Conservation (phyloP, 2,329 filamentous ascomycete species). For the Dactylellina sp. region DNA sequence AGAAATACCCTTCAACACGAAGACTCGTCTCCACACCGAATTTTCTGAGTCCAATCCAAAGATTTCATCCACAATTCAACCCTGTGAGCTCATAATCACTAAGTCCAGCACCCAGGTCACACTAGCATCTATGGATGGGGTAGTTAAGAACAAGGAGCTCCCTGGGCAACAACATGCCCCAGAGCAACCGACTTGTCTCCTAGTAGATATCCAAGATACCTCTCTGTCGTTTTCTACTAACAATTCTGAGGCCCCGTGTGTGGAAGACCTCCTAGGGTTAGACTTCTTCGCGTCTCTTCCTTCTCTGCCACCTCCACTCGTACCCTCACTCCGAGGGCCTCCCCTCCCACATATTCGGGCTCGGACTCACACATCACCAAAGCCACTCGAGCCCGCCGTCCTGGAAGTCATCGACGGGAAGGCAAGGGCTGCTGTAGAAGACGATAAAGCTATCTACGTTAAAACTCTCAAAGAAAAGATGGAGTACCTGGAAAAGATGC, state of each 20-base stretch:
- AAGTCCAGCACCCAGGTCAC: not conserved
- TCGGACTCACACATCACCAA: not conserved
- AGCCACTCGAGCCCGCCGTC: not conserved
- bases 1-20: not conserved
- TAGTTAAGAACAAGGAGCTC: not conserved
- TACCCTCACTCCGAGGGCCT: no score
- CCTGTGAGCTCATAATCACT: not conserved
- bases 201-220: slow-evolving; percentile 1
- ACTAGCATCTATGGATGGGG: not conserved
- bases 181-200: not conserved
- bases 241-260: not conserved
- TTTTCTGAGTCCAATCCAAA: not conserved
- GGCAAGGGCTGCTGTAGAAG: not conserved
- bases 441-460: not conserved
- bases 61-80: not conserved
- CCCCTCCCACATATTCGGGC: not conserved
- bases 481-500: slow-evolving; percentile 23
- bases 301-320: not conserved
- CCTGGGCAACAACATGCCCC: not conserved
- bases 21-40: not conserved
- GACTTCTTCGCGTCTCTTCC: not conserved
- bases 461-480: slow-evolving; percentile 17
- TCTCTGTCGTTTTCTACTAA: not conserved
- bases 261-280: not conserved
- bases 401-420: not conserved